A percentile compares a stretch with the other conserved stretches of the same genome.
Evolutionary conservation across 208 protist genomes (phyloP).

Genomic region (Strigomonas galati): DNA sequence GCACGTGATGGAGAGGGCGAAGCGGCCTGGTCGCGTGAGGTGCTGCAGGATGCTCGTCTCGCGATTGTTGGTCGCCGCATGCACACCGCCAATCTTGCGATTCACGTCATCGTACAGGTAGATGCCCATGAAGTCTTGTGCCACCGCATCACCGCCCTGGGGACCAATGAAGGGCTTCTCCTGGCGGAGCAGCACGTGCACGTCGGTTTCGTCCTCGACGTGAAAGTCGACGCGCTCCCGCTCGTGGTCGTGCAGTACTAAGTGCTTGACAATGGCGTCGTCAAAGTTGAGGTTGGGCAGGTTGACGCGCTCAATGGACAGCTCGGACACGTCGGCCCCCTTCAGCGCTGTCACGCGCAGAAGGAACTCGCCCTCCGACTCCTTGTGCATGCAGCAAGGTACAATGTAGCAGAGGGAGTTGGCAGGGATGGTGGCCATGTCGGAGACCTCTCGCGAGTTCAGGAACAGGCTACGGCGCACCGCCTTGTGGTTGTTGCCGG

Average conservation of each 20-base stretch:
- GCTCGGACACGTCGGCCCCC: conserved; percentile 25
- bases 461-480: conserved; percentile 76
- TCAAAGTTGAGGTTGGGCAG: conserved; percentile 43
- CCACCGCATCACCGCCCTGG: conserved; percentile 62
- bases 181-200: conserved; percentile 72
- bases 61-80: conserved; percentile 75
- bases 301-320: conserved; percentile 32
- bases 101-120: conserved; percentile 76
- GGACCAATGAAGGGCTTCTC: conserved; percentile 42
- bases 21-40: conserved; percentile 46
- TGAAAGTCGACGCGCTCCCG: conserved; percentile 78
- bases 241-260: conserved; percentile 29
- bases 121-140: conserved; percentile 72
- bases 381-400: conserved; percentile 57
- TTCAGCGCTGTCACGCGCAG: conserved; percentile 49
- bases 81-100: conserved; percentile 47
- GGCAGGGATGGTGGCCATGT: conserved; percentile 46
- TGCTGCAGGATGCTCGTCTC: conserved; percentile 73
- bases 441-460: conserved; percentile 68
- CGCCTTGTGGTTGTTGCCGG: conserved; percentile 70
- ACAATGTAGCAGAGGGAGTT: conserved; percentile 72
- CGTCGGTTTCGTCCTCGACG: conserved; percentile 58
- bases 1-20: conserved; percentile 70
- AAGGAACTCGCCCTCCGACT: conserved; percentile 35
- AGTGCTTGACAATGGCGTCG: conserved; percentile 26